Evolutionary conservation across 164 flowering plant genomes (phyloP).

Genomic region (Chimonanthus praecox): DNA sequence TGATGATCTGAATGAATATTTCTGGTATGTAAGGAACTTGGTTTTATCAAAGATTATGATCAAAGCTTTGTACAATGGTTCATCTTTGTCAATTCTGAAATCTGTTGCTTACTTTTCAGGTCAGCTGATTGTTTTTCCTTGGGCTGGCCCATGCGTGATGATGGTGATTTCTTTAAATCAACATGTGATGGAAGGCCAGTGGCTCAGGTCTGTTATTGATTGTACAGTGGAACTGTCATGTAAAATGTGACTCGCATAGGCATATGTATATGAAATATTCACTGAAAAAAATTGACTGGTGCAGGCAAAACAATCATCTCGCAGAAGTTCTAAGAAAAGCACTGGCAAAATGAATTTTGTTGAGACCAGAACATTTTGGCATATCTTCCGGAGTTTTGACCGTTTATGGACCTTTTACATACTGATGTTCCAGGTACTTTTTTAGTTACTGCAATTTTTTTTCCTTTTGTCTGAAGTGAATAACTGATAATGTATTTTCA

Average conservation of each 20-base stretch:
- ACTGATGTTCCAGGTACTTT: conserved; percentile 76
- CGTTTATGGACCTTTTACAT: conserved; percentile 90
- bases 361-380: conserved; percentile 92
- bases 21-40: conserved; percentile 56
- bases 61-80: conserved; percentile 2
- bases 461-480: no score
- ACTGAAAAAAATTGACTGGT: conserved; percentile 3
- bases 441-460: not conserved
- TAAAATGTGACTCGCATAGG: not conserved
- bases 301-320: conserved; percentile 49
- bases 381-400: conserved; percentile 90
- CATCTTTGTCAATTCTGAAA: not conserved
- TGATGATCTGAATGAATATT: conserved; percentile 96
- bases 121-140: conserved; percentile 81
- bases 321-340: conserved; percentile 39
- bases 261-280: not conserved
- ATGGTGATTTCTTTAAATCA: conserved; percentile 88
- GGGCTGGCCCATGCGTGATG: conserved; percentile 99
- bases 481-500: no score
- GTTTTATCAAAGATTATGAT: not conserved
- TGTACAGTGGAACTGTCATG: not conserved
- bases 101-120: conserved; percentile 36
- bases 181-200: conserved; percentile 34
- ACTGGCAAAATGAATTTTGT: conserved; percentile 82
- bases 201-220: conserved; percentile 34